Percentiles rank a stretch among this genome's conserved stretches.
phyloP scores from a whole-genome alignment of 1,284 basidiomycete genomes.

The Boletus mariae region DNA sequence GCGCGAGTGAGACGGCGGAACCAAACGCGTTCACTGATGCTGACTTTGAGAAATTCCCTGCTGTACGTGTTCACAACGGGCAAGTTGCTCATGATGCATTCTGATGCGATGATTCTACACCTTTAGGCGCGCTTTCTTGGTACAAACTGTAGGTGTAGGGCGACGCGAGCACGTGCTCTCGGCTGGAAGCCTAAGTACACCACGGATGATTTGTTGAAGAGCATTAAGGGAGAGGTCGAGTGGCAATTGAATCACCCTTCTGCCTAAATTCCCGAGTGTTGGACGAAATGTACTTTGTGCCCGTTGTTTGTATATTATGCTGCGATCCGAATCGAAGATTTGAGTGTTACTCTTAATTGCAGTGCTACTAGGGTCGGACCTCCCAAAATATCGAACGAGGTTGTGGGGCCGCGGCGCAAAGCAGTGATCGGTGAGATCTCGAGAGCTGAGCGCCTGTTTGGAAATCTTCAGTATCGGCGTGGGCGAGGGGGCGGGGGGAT shows the following conservation, averaged over 20 bases:
- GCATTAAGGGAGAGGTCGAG: slow-evolving; percentile 43
- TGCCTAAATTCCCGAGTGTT: background rate
- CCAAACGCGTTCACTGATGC: slow-evolving; percentile 33
- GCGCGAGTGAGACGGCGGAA: slow-evolving; percentile 29
- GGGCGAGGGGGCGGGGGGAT: too few relatives aligned
- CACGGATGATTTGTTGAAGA: slow-evolving; percentile 44
- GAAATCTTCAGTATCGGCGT: too few relatives aligned
- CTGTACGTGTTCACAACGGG: slow-evolving; percentile 4
- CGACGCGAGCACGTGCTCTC: slow-evolving; percentile 48
- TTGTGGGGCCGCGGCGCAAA: too few relatives aligned
- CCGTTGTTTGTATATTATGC: background rate
- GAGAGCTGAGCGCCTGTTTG: too few relatives aligned
- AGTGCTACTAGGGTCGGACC: too few relatives aligned
- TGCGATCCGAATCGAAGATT: background rate
- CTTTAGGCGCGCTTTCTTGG: slow-evolving; percentile 43
- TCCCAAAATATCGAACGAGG: too few relatives aligned
- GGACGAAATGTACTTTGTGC: background rate
- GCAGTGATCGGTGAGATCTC: too few relatives aligned
- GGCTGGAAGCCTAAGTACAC: slow-evolving; percentile 54
- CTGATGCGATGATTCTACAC: background rate
- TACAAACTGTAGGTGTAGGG: slow-evolving; percentile 49
- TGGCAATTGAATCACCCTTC: slow-evolving; percentile 18
- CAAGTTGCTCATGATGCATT: background rate
- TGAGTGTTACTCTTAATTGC: background rate
- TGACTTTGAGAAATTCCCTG: slow-evolving; percentile 30